phyloP scores from a whole-genome alignment of 257 asterid species.

The Ballota nigra region DNA sequence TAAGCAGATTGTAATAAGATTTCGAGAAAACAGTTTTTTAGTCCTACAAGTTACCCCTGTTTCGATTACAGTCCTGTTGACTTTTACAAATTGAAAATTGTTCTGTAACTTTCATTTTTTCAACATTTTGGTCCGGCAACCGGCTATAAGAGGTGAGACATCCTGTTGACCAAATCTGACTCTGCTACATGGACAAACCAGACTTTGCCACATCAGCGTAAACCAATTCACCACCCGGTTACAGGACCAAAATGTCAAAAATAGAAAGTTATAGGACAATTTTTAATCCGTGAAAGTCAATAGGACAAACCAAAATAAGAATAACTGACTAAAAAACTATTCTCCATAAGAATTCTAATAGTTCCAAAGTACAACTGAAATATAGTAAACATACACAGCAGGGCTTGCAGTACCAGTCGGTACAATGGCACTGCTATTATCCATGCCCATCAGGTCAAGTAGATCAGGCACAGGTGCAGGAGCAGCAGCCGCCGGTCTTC shows the following conservation, averaged over 20 bases:
- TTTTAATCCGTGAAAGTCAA: not conserved
- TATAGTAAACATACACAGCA: constrained; percentile 51
- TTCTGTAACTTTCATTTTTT: not conserved
- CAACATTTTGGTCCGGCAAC: not conserved
- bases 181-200: not conserved
- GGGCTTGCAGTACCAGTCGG: constrained; percentile 59
- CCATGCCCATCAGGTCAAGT: constrained; percentile 92
- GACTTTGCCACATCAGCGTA: not conserved
- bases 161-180: not conserved
- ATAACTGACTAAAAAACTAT: not conserved
- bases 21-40: not conserved
- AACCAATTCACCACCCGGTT: not conserved
- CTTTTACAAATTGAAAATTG: not conserved
- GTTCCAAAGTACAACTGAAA: constrained; percentile 10
- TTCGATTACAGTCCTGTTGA: not conserved
- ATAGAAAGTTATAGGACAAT: not conserved
- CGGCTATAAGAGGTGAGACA: not conserved
- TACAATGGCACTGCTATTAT: constrained; percentile 64
- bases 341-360: not conserved
- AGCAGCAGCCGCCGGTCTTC: constrained; percentile 52
- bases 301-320: not conserved
- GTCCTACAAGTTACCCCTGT: not conserved
- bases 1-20: constrained; percentile 7
- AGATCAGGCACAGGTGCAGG: constrained; percentile 84
- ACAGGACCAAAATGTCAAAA: too few relatives aligned